Conservation (phyloP, 2,329 filamentous ascomycete species). For the Aspergillus bombycis region DNA sequence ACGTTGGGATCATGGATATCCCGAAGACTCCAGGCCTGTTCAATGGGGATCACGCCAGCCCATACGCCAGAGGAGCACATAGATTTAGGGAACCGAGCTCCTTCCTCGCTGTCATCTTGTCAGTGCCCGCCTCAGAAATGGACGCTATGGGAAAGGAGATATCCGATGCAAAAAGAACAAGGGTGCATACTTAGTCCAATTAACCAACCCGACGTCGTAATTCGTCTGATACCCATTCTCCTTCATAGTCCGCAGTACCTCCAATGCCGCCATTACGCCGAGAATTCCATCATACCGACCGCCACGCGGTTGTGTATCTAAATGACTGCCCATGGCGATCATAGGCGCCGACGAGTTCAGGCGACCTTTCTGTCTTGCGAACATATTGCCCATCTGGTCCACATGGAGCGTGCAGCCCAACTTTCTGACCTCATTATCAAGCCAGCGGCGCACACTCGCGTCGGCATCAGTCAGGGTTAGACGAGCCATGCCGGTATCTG, state of each 20-base stretch:
- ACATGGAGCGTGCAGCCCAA: constrained; percentile 66
- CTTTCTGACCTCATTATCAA: constrained; percentile 60
- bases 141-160: background rate
- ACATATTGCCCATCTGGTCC: constrained; percentile 61
- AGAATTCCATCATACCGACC: constrained; percentile 73
- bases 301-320: constrained; percentile 36
- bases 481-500: constrained; percentile 66
- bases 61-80: constrained; percentile 76
- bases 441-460: constrained; percentile 70
- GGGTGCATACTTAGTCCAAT: constrained; percentile 54
- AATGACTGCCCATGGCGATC: constrained; percentile 52
- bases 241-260: constrained; percentile 67
- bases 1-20: constrained; percentile 60
- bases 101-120: constrained; percentile 64
- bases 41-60: constrained; percentile 64
- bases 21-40: constrained; percentile 60
- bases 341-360: constrained; percentile 26
- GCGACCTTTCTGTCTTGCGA: constrained; percentile 27
- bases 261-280: constrained; percentile 69
- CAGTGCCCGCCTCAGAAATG: background rate
- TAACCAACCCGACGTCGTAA: constrained; percentile 70
- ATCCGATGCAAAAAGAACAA: background rate
- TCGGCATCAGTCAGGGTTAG: constrained; percentile 70
- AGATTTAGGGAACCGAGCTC: constrained; percentile 72
- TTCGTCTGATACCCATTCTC: constrained; percentile 69